Percentiles rank a stretch among this genome's conserved stretches.
These are phyloP conservation scores for Tricholomella constricta DNA, from an alignment of 768 basidiomycete genomes.

Conservation along the genomic window DNA sequence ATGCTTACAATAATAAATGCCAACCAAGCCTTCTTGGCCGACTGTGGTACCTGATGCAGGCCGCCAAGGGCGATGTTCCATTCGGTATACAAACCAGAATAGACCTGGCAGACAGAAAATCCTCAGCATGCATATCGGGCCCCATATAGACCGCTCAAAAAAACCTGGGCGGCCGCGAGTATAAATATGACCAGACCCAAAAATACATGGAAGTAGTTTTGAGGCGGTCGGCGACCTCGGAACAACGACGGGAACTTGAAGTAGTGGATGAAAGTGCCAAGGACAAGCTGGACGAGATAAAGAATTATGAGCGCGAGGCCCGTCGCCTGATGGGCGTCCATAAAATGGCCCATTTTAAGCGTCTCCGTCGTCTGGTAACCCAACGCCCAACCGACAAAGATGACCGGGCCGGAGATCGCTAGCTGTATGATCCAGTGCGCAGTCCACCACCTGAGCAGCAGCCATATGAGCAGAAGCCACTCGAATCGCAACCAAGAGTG, in stretches of 20 bases:
- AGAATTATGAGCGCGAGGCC: constrained; percentile 56
- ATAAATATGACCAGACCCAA: constrained; percentile 57
- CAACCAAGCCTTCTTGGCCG: constrained; percentile 48
- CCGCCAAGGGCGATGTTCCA: constrained; percentile 37
- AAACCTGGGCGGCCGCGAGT: constrained; percentile 54
- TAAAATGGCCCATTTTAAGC: constrained; percentile 33
- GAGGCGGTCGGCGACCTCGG: constrained; percentile 46
- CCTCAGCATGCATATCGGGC: constrained; percentile 1
- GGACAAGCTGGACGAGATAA: constrained; percentile 49
- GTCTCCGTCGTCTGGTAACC: constrained; percentile 40
- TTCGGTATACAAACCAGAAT: constrained; percentile 52
- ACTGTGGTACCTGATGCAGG: constrained; percentile 36
- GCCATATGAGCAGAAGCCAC: constrained; percentile 1
- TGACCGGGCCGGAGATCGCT: constrained; percentile 52
- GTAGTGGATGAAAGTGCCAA: constrained; percentile 56
- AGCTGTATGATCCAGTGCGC: constrained; percentile 54
- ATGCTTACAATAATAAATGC: constrained; percentile 43
- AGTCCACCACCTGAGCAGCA: constrained; percentile 45
- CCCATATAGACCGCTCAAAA: background rate
- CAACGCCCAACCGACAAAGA: constrained; percentile 49
- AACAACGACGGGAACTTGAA: constrained; percentile 44
- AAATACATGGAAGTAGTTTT: constrained; percentile 55
- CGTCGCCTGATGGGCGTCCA: constrained; percentile 51
- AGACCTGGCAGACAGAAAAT: constrained; percentile 34
- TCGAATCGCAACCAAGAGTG: background rate